Percentiles rank a stretch among this genome's conserved stretches.
These are phyloP conservation scores for Cryptosporidium sp. DNA, from an alignment of 169 alveolate species.

Conservation along the genomic window DNA sequence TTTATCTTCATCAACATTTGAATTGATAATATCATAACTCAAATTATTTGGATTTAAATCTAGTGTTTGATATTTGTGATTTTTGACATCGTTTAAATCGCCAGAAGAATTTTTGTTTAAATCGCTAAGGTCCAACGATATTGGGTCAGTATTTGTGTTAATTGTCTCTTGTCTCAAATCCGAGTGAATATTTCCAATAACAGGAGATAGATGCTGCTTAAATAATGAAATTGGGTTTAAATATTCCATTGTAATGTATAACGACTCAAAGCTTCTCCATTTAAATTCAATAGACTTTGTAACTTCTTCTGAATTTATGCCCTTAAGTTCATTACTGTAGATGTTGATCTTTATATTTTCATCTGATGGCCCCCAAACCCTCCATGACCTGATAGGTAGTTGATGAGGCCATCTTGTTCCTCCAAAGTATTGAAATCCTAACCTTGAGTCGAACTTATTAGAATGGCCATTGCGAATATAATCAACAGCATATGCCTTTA, in stretches of 20 bases:
- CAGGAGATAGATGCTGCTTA: constrained; percentile 63
- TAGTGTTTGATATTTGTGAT: background rate
- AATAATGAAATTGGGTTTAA: constrained; percentile 34
- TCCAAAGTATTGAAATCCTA: constrained; percentile 64
- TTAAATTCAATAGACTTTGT: constrained; percentile 28
- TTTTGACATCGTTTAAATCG: too few relatives aligned
- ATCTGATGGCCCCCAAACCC: constrained; percentile 58
- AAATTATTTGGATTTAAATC: background rate
- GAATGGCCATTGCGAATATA: constrained; percentile 5
- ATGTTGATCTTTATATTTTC: constrained; percentile 34
- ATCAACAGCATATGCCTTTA: constrained; percentile 68
- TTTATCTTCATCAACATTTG: background rate
- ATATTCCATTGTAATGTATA: constrained; percentile 59
- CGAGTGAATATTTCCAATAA: constrained; percentile 7
- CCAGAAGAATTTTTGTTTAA: background rate
- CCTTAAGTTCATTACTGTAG: constrained; percentile 48
- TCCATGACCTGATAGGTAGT: constrained; percentile 60
- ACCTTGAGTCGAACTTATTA: background rate
- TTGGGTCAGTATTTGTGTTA: background rate
- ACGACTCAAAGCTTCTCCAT: constrained; percentile 61
- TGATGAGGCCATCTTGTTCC: constrained; percentile 76
- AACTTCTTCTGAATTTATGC: constrained; percentile 41
- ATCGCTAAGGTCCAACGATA: constrained; percentile 20
- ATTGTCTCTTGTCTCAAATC: constrained; percentile 12
- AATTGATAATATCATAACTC: background rate